phyloP scores from a whole-genome alignment of 225 moss, liverwort and hornwort genomes.

The Climacium dendroides region DNA sequence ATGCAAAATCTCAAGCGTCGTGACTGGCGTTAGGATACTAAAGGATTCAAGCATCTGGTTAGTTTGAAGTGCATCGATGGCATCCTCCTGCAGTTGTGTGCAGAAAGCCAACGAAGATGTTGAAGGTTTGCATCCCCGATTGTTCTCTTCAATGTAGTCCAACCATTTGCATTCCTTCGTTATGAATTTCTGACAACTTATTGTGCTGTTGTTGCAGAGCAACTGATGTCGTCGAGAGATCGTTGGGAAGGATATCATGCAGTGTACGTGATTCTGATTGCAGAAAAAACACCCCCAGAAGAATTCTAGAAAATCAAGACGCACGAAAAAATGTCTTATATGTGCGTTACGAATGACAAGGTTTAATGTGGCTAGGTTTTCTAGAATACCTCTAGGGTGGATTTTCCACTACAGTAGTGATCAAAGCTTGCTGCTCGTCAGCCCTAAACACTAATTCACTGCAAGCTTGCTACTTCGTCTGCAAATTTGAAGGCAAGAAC shows the following conservation, averaged over 20 bases:
- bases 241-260: not conserved
- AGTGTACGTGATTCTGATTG: not conserved
- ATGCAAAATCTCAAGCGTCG: constrained; percentile 14
- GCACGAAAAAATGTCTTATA: not conserved
- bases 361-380: not conserved
- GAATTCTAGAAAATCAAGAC: not conserved
- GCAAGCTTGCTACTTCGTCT: not conserved
- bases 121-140: not conserved
- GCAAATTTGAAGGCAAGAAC: not conserved
- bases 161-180: not conserved
- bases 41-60: not conserved
- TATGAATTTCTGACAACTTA: not conserved
- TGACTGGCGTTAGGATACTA: constrained; percentile 1
- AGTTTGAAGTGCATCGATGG: not conserved
- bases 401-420: not conserved
- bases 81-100: not conserved
- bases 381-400: not conserved
- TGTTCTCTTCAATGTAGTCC: not conserved
- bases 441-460: not conserved
- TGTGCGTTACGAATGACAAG: not conserved
- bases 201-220: not conserved
- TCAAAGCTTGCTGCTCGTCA: not conserved
- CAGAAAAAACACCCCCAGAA: not conserved
- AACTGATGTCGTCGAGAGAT: not conserved
- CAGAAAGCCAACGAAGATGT: not conserved